These are phyloP conservation scores for Tricholoma terreum DNA, from an alignment of 768 basidiomycete genomes.

Conservation along the genomic window DNA sequence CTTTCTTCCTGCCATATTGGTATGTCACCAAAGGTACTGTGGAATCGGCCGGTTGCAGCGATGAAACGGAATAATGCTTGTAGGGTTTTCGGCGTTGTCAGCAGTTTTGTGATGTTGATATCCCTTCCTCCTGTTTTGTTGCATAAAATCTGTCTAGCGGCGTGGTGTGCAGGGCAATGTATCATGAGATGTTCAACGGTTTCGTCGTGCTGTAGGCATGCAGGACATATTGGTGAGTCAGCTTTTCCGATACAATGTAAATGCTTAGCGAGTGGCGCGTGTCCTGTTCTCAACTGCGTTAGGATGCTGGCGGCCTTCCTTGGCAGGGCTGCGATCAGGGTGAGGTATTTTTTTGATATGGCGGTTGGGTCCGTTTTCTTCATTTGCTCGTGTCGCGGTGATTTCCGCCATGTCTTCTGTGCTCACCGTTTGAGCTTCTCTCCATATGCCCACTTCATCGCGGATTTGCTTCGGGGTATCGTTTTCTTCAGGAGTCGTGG, in stretches of 20 bases:
- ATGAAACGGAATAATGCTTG: too few relatives aligned
- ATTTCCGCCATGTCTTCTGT: background rate
- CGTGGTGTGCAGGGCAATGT: constrained; percentile 22
- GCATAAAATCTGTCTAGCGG: too few relatives aligned
- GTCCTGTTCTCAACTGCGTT: constrained; percentile 29
- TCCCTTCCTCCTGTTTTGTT: too few relatives aligned
- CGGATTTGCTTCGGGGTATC: background rate
- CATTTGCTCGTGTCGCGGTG: background rate
- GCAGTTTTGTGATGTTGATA: background rate
- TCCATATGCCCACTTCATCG: background rate
- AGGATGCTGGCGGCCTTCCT: constrained; percentile 20
- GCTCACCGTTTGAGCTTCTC: background rate
- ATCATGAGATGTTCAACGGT: constrained; percentile 28
- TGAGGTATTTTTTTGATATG: constrained; percentile 14
- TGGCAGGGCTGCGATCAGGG: constrained; percentile 2
- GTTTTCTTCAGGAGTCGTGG: background rate
- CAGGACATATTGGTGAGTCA: constrained; percentile 24
- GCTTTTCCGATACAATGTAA: constrained; percentile 24
- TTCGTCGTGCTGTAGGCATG: constrained; percentile 22
- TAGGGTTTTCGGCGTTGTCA: background rate
- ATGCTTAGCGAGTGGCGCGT: constrained; percentile 28
- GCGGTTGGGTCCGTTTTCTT: constrained; percentile 7
- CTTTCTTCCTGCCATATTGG: background rate
- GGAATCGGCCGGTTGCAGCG: background rate
- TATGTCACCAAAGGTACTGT: background rate